Percentiles rank a stretch among this genome's conserved stretches.
phyloP scores from a whole-genome alignment of 2,329 filamentous ascomycete species.

The Neocucurbitaria cava region DNA sequence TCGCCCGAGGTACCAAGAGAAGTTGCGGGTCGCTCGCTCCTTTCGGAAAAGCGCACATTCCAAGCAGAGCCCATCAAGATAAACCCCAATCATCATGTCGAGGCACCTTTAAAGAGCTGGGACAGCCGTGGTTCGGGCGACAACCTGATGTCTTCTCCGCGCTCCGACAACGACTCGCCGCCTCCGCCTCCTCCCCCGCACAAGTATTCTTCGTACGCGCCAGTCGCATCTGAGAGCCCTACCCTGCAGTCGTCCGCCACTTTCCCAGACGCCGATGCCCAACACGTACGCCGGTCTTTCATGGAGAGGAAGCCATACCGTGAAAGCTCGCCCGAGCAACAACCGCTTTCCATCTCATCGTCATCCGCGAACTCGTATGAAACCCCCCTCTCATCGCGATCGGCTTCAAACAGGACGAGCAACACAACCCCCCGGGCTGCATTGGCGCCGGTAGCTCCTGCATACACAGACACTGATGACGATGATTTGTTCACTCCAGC shows the following conservation, averaged over 20 bases:
- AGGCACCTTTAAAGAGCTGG: constrained; percentile 60
- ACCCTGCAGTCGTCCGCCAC: constrained; percentile 30
- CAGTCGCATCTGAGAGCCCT: constrained; percentile 43
- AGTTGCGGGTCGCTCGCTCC: constrained; percentile 40
- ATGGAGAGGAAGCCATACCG: constrained; percentile 28
- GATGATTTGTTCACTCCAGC: constrained; percentile 41
- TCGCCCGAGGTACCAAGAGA: constrained; percentile 36
- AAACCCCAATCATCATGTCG: constrained; percentile 53
- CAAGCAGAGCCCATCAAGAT: constrained; percentile 54
- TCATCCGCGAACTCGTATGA: constrained; percentile 42
- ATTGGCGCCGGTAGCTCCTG: constrained; percentile 22
- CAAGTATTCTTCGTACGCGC: constrained; percentile 43
- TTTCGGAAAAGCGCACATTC: constrained; percentile 44
- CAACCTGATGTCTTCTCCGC: constrained; percentile 54
- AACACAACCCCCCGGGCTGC: constrained; percentile 40
- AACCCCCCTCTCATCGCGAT: constrained; percentile 42
- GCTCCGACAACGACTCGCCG: constrained; percentile 44
- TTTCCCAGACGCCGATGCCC: constrained; percentile 39
- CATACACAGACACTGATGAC: constrained; percentile 31
- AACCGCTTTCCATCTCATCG: constrained; percentile 34
- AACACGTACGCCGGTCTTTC: constrained; percentile 36
- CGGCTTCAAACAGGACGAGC: constrained; percentile 36
- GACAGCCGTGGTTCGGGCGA: constrained; percentile 60
- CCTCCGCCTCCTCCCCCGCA: constrained; percentile 44
- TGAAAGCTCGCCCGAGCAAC: constrained; percentile 32